These are phyloP conservation scores for Trichoderma aggressivum DNA, from an alignment of 2,329 filamentous ascomycete genomes.

Conservation along the genomic window DNA sequence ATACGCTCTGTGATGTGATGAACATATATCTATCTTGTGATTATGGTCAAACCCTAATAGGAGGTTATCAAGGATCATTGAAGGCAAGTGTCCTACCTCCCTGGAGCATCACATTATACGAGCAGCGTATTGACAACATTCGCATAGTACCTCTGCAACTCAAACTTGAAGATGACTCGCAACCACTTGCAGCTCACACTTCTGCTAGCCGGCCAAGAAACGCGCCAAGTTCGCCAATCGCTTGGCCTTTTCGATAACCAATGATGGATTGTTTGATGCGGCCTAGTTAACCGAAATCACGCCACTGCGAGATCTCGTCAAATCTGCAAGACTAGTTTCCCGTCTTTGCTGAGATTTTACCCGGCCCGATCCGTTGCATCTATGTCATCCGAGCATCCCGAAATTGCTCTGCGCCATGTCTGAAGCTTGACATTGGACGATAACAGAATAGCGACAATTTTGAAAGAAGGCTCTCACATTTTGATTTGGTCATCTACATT, in stretches of 20 bases:
- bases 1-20: not conserved
- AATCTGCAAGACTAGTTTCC: not conserved
- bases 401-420: not conserved
- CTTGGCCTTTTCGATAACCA: not conserved
- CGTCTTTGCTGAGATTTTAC: not conserved
- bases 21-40: not conserved
- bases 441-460: too few species aligned
- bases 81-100: not conserved
- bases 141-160: not conserved
- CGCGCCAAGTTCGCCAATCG: not conserved
- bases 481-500: not conserved
- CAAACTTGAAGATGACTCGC: fast-evolving
- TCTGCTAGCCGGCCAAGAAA: not conserved
- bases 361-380: not conserved
- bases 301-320: not conserved
- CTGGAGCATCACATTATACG: not conserved
- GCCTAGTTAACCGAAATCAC: not conserved
- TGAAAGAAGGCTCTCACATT: not conserved
- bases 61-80: not conserved
- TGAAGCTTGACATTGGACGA: not conserved
- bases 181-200: not conserved
- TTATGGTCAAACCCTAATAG: not conserved
- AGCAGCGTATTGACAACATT: not conserved
- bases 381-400: not conserved
- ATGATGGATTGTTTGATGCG: not conserved